Conservation (phyloP, 495 filamentous ascomycete species). For the Neurospora africana region DNA sequence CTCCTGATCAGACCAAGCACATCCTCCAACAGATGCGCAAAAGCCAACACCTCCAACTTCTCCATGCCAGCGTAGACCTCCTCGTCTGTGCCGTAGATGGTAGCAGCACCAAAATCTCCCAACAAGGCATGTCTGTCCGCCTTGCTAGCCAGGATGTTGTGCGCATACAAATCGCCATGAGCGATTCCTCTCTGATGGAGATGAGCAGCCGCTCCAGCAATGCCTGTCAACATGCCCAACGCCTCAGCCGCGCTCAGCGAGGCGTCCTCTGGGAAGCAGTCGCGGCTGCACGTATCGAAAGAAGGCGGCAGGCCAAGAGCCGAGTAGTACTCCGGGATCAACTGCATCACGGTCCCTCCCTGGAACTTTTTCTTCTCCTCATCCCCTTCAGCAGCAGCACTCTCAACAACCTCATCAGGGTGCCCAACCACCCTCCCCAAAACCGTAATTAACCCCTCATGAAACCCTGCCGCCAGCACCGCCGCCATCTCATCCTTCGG, state of each 20-base stretch:
- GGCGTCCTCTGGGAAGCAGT: conserved; percentile 24
- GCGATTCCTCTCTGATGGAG: conserved; percentile 31
- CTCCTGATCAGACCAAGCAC: conserved; percentile 15
- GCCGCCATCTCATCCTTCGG: conserved; percentile 36
- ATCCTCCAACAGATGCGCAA: conserved; percentile 34
- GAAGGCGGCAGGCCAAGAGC: conserved; percentile 21
- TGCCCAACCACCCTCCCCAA: conserved; percentile 32
- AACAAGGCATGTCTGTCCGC: conserved; percentile 30
- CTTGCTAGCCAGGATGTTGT: conserved; percentile 32
- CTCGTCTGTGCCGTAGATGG: conserved; percentile 23
- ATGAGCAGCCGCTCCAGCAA: conserved; percentile 29
- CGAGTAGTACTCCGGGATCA: conserved; percentile 19
- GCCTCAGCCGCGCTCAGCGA: conserved; percentile 18
- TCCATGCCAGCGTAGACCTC: conserved; percentile 17
- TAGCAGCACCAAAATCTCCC: conserved; percentile 35
- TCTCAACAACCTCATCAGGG: conserved; percentile 17
- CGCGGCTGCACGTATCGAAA: conserved; percentile 24
- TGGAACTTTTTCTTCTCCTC: conserved; percentile 7
- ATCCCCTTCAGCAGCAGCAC: not conserved
- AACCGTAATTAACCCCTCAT: conserved; percentile 33
- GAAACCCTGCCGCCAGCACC: conserved; percentile 30
- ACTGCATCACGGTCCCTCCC: conserved; percentile 31
- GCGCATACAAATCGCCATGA: conserved; percentile 34
- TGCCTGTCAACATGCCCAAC: conserved; percentile 24
- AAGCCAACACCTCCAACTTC: conserved; percentile 35